Percentiles rank a stretch among this genome's conserved stretches.
Evolutionary conservation across 1,284 basidiomycete species (phyloP).

Genomic region (Ganoderma boninense): DNA sequence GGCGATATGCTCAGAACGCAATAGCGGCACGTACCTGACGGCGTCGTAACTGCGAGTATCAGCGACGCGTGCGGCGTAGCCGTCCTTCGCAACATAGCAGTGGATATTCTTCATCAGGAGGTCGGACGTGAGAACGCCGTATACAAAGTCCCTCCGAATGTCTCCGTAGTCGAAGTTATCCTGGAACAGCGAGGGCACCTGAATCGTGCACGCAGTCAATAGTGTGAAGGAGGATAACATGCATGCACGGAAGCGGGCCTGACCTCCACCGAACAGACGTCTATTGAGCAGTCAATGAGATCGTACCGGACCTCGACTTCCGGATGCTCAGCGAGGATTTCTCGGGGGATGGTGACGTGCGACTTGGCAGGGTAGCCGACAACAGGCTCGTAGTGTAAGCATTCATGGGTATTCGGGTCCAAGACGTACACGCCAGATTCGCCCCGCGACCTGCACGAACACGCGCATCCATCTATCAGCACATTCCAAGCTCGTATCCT

Average conservation of each 20-base stretch:
- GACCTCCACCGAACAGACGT: slow-evolving; percentile 93
- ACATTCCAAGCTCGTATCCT: background rate
- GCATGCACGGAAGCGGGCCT: slow-evolving; percentile 6
- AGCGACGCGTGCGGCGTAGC: slow-evolving; percentile 89
- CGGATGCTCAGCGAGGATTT: slow-evolving; percentile 70
- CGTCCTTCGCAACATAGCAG: slow-evolving; percentile 86
- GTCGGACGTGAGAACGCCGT: slow-evolving; percentile 96
- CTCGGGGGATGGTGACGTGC: slow-evolving; percentile 70
- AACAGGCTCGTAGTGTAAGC: slow-evolving; percentile 81
- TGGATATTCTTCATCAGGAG: slow-evolving; percentile 95
- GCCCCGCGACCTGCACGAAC: slow-evolving; percentile 61
- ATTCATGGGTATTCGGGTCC: slow-evolving; percentile 79
- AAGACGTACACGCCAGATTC: slow-evolving; percentile 80
- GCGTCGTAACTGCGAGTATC: slow-evolving; percentile 92
- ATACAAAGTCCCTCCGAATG: slow-evolving; percentile 92
- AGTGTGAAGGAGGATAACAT: slow-evolving; percentile 8
- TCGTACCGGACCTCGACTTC: slow-evolving; percentile 89
- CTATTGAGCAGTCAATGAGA: slow-evolving; percentile 88
- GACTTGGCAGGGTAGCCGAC: slow-evolving; percentile 70
- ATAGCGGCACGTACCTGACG: slow-evolving; percentile 63
- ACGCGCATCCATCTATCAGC: slow-evolving; percentile 11
- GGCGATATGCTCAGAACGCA: background rate
- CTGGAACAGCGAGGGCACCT: slow-evolving; percentile 96
- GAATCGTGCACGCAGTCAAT: slow-evolving; percentile 5
- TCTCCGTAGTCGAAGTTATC: slow-evolving; percentile 99